These are phyloP conservation scores for Solanum virginianum DNA, from an alignment of 257 asterid genomes.

Conservation along the genomic window DNA sequence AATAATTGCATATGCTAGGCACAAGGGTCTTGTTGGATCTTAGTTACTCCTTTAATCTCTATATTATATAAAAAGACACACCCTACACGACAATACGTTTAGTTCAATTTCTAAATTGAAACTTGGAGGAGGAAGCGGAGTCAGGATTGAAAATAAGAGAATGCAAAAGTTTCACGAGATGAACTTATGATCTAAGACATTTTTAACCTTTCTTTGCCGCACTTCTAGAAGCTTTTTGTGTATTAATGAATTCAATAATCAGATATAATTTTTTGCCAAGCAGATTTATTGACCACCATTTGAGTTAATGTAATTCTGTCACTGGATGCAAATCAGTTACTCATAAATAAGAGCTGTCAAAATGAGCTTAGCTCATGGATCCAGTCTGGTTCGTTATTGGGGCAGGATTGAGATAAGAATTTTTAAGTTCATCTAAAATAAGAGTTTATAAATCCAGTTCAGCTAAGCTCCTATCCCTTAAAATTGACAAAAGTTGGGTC, in stretches of 20 bases:
- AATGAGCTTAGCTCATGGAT: too few relatives aligned
- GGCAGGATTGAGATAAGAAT: too few relatives aligned
- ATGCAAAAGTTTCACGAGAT: neutral
- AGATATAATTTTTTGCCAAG: neutral
- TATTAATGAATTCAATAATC: neutral
- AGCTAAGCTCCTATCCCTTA: too few relatives aligned
- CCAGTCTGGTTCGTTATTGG: too few relatives aligned
- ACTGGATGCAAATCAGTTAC: neutral
- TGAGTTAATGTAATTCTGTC: neutral
- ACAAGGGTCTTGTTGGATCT: constrained; percentile 44
- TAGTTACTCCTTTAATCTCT: neutral
- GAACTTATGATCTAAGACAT: neutral
- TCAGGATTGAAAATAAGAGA: neutral
- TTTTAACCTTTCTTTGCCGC: neutral
- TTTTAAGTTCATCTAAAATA: too few relatives aligned
- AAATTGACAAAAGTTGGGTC: too few relatives aligned
- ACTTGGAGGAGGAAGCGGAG: neutral
- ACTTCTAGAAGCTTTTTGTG: neutral
- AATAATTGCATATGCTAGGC: constrained; percentile 69
- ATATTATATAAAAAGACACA: neutral
- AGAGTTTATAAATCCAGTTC: too few relatives aligned
- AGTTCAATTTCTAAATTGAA: neutral
- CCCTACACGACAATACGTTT: neutral
- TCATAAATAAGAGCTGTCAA: neutral
- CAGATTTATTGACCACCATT: neutral